These are phyloP conservation scores for Cladosporium colombiae DNA, from an alignment of 2,329 filamentous ascomycete species.

Conservation along the genomic window DNA sequence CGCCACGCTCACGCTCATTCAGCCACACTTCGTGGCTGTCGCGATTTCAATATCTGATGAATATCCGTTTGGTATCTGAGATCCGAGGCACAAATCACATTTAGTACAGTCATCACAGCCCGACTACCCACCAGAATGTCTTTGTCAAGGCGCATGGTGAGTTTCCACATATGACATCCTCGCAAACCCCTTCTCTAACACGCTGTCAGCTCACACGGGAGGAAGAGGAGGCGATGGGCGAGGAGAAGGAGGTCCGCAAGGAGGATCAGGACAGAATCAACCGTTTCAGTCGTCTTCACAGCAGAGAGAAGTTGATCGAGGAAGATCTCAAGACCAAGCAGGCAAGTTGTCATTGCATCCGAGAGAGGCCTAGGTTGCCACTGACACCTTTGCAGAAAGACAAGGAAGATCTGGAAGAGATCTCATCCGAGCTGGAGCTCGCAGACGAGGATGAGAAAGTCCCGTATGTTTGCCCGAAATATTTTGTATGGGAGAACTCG, in stretches of 20 bases:
- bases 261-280: constrained; percentile 99
- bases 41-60: constrained; percentile 16
- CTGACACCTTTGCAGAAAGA: constrained; percentile 70
- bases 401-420: constrained; percentile 95
- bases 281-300: constrained; percentile 90
- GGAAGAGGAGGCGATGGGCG: constrained; percentile 74
- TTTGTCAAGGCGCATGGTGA: constrained; percentile 49
- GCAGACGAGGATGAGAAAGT: constrained; percentile 93
- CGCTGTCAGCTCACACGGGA: constrained; percentile 78
- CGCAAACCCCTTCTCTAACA: not conserved
- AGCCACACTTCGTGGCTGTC: not conserved
- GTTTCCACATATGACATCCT: not conserved
- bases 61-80: constrained; percentile 11
- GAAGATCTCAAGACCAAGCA: constrained; percentile 79
- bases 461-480: constrained; percentile 62
- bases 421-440: constrained; percentile 86
- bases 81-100: not conserved
- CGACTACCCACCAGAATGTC: constrained; percentile 28
- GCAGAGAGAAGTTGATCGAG: constrained; percentile 75
- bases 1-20: not conserved
- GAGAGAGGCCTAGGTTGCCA: not conserved
- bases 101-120: not conserved
- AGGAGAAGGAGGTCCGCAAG: constrained; percentile 90
- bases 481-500: not conserved
- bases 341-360: constrained; percentile 52